Evolutionary conservation across 2,329 filamentous ascomycete species (phyloP), one percentile per base, ranked within the genome.

Genomic region (Parastagonospora avenae): DNA sequence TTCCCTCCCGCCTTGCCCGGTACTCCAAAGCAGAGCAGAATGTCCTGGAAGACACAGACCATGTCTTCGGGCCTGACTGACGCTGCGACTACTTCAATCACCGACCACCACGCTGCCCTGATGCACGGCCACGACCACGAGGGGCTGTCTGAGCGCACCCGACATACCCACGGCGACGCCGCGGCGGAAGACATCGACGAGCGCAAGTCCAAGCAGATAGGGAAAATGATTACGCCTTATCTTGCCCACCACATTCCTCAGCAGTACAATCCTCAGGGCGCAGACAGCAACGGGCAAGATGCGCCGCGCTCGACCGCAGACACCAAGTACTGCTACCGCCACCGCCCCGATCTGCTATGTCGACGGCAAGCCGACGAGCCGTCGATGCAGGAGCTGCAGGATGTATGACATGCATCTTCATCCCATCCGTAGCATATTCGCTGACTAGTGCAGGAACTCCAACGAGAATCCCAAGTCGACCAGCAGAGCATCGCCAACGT

Each of bases 401-500:
- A 86, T 67, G 90, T 92, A 82, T 58, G 86, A 79, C 12, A 8
- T 6, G 10, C 24, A 28, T 14, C 10, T 32, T 7, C n/a, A 48
- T 40, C 35, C 44, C 12, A n/a, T 31, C 28, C 33, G 28, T 35
- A 2, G 8, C 12, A 28, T 28, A 27, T 28, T 52, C 57, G 57
- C 66, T 74, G 53, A 74, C 66, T 30, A 16, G 10, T 41, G 42
- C 55, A 92, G 87, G 89, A 94, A 74, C 85, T 97, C 45, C 89
- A 93, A 63, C 86, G 84, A 40, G 83, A 97, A 30, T 88, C 92
- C 4, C 84, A 89, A 55, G 86, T 85, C 59, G 94, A 99, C 72
- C 92, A 96, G 75, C 91, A 97, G 76, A 92, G 90, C 68, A 97
- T 99, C 66, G 91, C 92, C 30, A 93, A 97, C 67, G 92, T 97